Evolutionary conservation across 371 early-diverging fungal species (phyloP).

Genomic region (Syncephalastrum monosporum): DNA sequence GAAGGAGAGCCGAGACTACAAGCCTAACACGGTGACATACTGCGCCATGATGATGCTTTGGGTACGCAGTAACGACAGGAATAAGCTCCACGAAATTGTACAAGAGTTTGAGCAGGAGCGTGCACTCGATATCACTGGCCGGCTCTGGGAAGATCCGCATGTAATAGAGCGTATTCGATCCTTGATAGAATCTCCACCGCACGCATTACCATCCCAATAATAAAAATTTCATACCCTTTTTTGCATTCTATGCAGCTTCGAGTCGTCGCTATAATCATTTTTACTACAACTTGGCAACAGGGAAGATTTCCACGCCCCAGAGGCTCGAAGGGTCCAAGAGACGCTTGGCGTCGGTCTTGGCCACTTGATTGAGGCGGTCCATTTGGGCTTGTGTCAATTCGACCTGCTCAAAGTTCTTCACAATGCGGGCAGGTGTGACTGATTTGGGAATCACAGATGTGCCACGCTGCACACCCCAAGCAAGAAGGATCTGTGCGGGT

Average conservation of each 20-base stretch:
- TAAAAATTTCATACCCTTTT: no score
- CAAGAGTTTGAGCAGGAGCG: constrained; percentile 27
- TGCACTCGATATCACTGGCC: constrained; percentile 21
- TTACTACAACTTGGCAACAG: no score
- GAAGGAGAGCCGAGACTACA: constrained; percentile 22
- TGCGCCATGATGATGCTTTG: constrained; percentile 46
- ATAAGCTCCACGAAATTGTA: constrained; percentile 33
- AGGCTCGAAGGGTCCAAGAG: constrained; percentile 24
- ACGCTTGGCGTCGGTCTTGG: constrained; percentile 13
- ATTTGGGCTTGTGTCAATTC: constrained; percentile 35
- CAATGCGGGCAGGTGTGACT: constrained; percentile 49
- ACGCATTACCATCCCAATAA: no score
- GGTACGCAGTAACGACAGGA: constrained; percentile 20
- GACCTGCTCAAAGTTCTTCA: constrained; percentile 52
- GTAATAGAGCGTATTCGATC: constrained; percentile 14
- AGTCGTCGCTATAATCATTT: no score
- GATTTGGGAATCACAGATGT: constrained; percentile 67
- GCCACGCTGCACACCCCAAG: constrained; percentile 74
- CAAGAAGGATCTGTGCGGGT: constrained; percentile 74
- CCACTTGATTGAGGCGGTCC: constrained; percentile 8
- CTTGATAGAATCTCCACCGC: background rate
- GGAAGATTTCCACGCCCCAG: constrained; percentile 37
- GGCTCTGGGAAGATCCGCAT: constrained; percentile 34
- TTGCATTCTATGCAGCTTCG: no score
- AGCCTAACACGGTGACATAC: constrained; percentile 45